phyloP scores from a whole-genome alignment of 2,329 filamentous ascomycete genomes.

The Arthrobotrys conoides region DNA sequence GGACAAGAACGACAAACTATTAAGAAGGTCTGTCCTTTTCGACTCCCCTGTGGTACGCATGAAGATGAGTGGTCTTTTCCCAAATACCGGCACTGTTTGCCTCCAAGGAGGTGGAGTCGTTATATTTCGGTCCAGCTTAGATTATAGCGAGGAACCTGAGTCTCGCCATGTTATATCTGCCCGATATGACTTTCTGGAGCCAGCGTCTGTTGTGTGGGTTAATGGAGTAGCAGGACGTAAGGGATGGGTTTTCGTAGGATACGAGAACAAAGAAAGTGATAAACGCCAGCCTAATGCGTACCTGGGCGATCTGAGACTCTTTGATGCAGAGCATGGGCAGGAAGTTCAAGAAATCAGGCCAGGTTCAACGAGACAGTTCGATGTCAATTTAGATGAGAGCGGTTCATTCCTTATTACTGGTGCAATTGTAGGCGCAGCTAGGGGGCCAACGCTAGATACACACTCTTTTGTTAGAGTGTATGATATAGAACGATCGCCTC shows the following conservation, averaged over 20 bases:
- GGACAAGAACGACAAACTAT: conserved; percentile 53
- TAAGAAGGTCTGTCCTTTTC: conserved; percentile 38
- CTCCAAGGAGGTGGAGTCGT: conserved; percentile 61
- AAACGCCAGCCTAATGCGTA: conserved; percentile 38
- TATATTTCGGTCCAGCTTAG: conserved; percentile 36
- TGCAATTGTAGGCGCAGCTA: conserved; percentile 34
- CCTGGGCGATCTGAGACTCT: conserved; percentile 62
- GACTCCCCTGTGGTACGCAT: conserved; percentile 35
- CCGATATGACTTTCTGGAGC: conserved; percentile 52
- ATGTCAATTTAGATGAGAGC: conserved; percentile 59
- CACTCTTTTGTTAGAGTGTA: conserved; percentile 53
- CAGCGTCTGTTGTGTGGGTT: conserved; percentile 59
- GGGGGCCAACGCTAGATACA: conserved; percentile 38
- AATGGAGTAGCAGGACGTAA: conserved; percentile 41
- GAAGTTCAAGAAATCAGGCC: conserved; percentile 44
- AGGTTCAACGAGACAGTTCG: conserved; percentile 60
- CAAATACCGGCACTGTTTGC: conserved; percentile 45
- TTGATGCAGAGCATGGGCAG: conserved; percentile 48
- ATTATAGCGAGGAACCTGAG: not conserved
- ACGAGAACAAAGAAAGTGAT: conserved; percentile 60
- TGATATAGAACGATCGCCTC: conserved; percentile 36
- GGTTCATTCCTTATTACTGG: conserved; percentile 54
- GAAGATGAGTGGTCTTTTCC: conserved; percentile 46
- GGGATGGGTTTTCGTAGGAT: conserved; percentile 62
- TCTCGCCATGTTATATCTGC: conserved; percentile 25